Evolutionary conservation across 768 basidiomycete genomes (phyloP), one percentile per base, ranked within the genome.

Genomic region (Kwoniella dejecticola): DNA sequence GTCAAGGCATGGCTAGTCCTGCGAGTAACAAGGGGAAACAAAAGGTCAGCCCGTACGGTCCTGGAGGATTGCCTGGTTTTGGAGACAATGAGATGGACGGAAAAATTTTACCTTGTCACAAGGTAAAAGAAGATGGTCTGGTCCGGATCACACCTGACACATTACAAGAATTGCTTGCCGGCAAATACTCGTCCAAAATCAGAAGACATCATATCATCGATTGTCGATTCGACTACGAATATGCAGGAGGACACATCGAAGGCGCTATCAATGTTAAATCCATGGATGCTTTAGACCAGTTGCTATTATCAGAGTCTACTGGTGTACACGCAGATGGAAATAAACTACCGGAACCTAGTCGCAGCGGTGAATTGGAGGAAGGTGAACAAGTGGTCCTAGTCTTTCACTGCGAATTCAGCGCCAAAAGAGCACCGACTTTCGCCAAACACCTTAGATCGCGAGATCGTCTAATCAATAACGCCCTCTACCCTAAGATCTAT

Each of bases 331-430:
- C 69, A 23, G 53, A 64, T 40, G 83, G 87, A 3, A 59, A 67
- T 29, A 24, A 42, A 7, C 56, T 80, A 30, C 81, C 82, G 5
- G 30, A 27, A 8, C 81, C 80, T 1, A 79, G 79, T 56, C 72
- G 79, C 36, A 93, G 91, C 77, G 89, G 90, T 21, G 89, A 93
- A 67, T 68, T 76, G 36, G 57, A 78, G 0, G 67, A 68, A 3
- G 80, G 81, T 13, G 84, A 83, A 79, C 94, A 94, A 81, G 92
- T 89, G 0, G 81, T 98, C 30, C 80, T 98, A 41, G 84, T 99
- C 46, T 98, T 99, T 83, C 96, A 99, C 75, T 99, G 96, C 82
- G 96, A 99, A 80, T 97, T 97, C 75, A 93, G 90, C 66, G 88
- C 85, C 17, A 96, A 96, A 80, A 84, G 96, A 42, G 96, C 93